phyloP scores from a whole-genome alignment of 2,329 filamentous ascomycete genomes.

The Dryadomyces quercus-mongolicae region DNA sequence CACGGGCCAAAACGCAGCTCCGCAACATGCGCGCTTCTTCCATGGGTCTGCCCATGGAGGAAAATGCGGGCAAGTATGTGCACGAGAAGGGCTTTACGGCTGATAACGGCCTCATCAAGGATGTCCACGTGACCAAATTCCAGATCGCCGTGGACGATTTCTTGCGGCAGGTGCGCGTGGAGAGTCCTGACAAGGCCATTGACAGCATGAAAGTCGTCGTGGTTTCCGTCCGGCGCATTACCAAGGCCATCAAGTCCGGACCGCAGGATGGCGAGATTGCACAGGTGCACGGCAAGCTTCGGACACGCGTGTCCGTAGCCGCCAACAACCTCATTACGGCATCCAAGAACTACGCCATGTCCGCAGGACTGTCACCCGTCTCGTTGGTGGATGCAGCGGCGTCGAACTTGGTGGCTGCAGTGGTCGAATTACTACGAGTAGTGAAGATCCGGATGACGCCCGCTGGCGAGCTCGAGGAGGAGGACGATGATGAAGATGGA shows the following conservation, averaged over 20 bases:
- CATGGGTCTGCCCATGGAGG: conserved; percentile 55
- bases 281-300: conserved; percentile 57
- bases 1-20: conserved; percentile 76
- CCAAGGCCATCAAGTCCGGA: conserved; percentile 59
- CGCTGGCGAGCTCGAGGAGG: conserved; percentile 62
- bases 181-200: conserved; percentile 63
- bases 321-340: conserved; percentile 95
- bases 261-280: conserved; percentile 39
- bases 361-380: conserved; percentile 80
- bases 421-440: conserved; percentile 72
- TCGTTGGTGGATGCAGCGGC: conserved; percentile 87
- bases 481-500: conserved; percentile 44
- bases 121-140: conserved; percentile 88
- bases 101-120: conserved; percentile 69
- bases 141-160: conserved; percentile 91
- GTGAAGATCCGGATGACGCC: conserved; percentile 76
- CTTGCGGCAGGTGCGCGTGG: conserved; percentile 60
- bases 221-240: conserved; percentile 70
- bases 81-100: conserved; percentile 57
- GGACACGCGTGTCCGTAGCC: conserved; percentile 74
- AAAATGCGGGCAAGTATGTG: conserved; percentile 56
- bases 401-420: conserved; percentile 72
- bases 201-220: conserved; percentile 83
- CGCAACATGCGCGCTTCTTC: conserved; percentile 72
- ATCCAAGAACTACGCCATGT: conserved; percentile 77